Conservation (phyloP, 2,329 filamentous ascomycete genomes). For the Fusarium incarnatum region DNA sequence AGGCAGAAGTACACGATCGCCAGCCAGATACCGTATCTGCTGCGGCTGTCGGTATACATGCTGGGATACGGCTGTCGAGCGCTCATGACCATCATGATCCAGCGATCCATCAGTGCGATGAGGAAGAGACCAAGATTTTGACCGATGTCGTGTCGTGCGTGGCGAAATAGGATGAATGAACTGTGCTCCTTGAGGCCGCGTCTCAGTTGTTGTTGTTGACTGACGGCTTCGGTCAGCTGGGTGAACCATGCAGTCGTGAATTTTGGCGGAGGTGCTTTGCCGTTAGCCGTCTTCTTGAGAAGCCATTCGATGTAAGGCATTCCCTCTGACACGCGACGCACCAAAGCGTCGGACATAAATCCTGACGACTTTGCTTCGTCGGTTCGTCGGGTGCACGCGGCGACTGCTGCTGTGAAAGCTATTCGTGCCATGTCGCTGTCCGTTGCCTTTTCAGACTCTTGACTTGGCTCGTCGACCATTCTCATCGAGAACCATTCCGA, state of each 20-base stretch:
- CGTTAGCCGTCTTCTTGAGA: slow-evolving; percentile 21
- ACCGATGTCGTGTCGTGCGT: slow-evolving; percentile 30
- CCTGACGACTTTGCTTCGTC: neutral
- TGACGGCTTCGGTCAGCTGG: slow-evolving; percentile 20
- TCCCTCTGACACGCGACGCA: slow-evolving; percentile 21
- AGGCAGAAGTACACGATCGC: slow-evolving; percentile 36
- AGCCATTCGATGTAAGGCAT: slow-evolving; percentile 36
- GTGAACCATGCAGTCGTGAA: slow-evolving; percentile 40
- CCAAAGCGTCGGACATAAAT: slow-evolving; percentile 15
- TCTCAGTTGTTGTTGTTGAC: slow-evolving; percentile 23
- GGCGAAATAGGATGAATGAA: slow-evolving; percentile 28
- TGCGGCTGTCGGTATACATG: slow-evolving; percentile 31
- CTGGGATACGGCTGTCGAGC: slow-evolving; percentile 30
- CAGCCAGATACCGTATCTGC: slow-evolving; percentile 32
- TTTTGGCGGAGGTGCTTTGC: neutral
- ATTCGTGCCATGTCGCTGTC: neutral
- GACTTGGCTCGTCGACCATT: too few relatives aligned
- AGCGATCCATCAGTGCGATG: slow-evolving; percentile 36
- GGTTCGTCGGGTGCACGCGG: neutral
- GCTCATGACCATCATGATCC: slow-evolving; percentile 38
- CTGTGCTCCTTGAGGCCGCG: slow-evolving; percentile 35
- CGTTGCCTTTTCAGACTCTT: neutral
- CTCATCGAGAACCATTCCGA: slow-evolving; percentile 26
- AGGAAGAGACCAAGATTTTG: slow-evolving; percentile 36
- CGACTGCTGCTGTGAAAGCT: neutral